These are phyloP conservation scores for Aspergillus costaricaensis DNA, from an alignment of 2,329 filamentous ascomycete species.

Conservation along the genomic window DNA sequence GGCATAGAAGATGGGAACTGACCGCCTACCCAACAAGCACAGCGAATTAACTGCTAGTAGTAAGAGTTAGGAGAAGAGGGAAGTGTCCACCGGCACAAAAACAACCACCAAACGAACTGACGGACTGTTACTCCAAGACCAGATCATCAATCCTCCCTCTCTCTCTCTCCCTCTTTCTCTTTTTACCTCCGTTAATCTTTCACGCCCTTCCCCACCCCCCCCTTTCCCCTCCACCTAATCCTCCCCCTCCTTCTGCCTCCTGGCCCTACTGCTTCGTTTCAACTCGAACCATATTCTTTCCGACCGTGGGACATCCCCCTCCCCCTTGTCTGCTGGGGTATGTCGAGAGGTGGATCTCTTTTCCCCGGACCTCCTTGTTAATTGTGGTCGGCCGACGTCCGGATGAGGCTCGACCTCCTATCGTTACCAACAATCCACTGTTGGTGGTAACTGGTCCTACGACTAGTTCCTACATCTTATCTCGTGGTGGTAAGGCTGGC, in stretches of 20 bases:
- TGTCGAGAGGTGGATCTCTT: conserved; percentile 7
- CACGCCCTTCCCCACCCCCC: neutral
- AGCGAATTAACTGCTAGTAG: too few relatives aligned
- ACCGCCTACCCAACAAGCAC: too few relatives aligned
- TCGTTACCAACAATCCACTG: conserved; percentile 5
- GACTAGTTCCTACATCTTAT: neutral
- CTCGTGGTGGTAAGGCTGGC: neutral
- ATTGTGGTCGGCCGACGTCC: conserved; percentile 6
- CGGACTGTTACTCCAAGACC: conserved; percentile 7
- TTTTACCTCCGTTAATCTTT: neutral
- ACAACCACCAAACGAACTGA: neutral
- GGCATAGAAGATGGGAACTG: too few relatives aligned
- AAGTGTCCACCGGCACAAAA: too few relatives aligned
- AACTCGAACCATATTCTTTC: neutral
- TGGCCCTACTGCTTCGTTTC: neutral
- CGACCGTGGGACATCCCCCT: neutral
- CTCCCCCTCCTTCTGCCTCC: neutral
- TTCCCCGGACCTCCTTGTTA: neutral
- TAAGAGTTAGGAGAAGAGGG: too few relatives aligned
- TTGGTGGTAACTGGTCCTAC: neutral
- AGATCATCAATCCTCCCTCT: neutral
- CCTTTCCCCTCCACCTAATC: neutral
- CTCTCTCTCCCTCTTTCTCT: neutral
- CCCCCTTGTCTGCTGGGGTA: conserved; percentile 1
- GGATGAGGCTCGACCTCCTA: conserved; percentile 8